phyloP scores from a whole-genome alignment of 208 protist species.

The Leishmania mexicana region DNA sequence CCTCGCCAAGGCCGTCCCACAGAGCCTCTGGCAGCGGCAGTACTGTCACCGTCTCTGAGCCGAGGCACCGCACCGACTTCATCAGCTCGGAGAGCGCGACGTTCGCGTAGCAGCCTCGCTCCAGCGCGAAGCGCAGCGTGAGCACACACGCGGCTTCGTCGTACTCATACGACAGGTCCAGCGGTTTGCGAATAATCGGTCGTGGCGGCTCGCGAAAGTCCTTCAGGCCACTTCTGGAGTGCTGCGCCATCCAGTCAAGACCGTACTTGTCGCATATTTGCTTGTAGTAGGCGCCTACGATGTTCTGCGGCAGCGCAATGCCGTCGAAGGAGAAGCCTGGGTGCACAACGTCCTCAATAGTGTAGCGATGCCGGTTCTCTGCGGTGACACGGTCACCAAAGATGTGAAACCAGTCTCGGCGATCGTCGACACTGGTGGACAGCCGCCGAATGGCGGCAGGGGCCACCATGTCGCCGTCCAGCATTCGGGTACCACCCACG shows the following conservation, averaged over 20 bases:
- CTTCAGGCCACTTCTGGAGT: constrained; percentile 50
- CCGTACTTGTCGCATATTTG: constrained; percentile 78
- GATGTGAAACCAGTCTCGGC: constrained; percentile 42
- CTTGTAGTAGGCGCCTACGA: constrained; percentile 67
- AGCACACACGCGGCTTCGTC: constrained; percentile 42
- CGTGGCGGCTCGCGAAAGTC: constrained; percentile 86
- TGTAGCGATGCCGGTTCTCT: constrained; percentile 42
- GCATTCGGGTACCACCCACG: constrained; percentile 46
- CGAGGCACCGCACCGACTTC: constrained; percentile 68
- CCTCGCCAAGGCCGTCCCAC: constrained; percentile 59
- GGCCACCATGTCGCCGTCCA: constrained; percentile 72
- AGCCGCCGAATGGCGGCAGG: constrained; percentile 46
- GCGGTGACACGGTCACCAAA: constrained; percentile 42
- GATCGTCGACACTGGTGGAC: constrained; percentile 35
- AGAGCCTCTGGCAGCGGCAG: constrained; percentile 56
- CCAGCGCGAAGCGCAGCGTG: constrained; percentile 69
- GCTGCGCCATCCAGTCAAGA: constrained; percentile 75
- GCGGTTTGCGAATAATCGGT: constrained; percentile 79
- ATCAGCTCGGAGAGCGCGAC: constrained; percentile 86
- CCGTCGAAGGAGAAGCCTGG: constrained; percentile 84
- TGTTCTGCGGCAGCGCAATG: constrained; percentile 66
- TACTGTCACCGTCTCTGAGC: constrained; percentile 60
- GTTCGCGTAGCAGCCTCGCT: constrained; percentile 89
- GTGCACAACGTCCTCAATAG: constrained; percentile 82
- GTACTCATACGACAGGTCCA: constrained; percentile 67